Conservation (phyloP, 169 alveolate species). For the Theileria sp. region DNA sequence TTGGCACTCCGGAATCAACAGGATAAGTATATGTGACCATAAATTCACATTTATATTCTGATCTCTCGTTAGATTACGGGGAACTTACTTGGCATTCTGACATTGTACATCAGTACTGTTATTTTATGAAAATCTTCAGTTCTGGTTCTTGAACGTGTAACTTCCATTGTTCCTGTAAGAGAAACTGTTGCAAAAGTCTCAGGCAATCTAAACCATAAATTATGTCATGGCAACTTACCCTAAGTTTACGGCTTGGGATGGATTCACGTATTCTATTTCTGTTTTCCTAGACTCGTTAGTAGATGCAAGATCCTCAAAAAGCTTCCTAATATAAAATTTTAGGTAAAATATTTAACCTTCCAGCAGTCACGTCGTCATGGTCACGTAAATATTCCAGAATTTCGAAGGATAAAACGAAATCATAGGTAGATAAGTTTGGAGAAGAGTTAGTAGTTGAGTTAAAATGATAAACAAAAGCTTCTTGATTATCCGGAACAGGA, state of each 20-base stretch:
- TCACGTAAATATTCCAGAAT: slow-evolving; percentile 26
- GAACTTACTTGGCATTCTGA: slow-evolving; percentile 46
- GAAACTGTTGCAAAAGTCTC: slow-evolving; percentile 13
- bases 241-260: neutral
- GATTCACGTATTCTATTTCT: neutral
- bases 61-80: neutral
- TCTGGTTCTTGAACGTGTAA: slow-evolving; percentile 14
- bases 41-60: slow-evolving; percentile 41
- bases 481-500: slow-evolving; percentile 63
- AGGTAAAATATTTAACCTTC: slow-evolving; percentile 25
- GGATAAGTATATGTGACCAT: slow-evolving; percentile 56
- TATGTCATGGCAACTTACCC: slow-evolving; percentile 5
- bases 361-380: slow-evolving; percentile 22
- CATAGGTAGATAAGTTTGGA: neutral
- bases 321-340: slow-evolving; percentile 17
- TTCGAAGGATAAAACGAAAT: slow-evolving; percentile 51
- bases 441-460: neutral
- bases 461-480: slow-evolving; percentile 43
- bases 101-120: slow-evolving; percentile 29
- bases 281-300: slow-evolving; percentile 47
- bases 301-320: slow-evolving; percentile 45
- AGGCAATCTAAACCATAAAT: neutral
- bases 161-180: slow-evolving; percentile 56
- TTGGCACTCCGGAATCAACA: neutral
- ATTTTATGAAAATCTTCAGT: neutral